These are phyloP conservation scores for Alternaria panax DNA, from an alignment of 2,329 filamentous ascomycete genomes.

Conservation along the genomic window DNA sequence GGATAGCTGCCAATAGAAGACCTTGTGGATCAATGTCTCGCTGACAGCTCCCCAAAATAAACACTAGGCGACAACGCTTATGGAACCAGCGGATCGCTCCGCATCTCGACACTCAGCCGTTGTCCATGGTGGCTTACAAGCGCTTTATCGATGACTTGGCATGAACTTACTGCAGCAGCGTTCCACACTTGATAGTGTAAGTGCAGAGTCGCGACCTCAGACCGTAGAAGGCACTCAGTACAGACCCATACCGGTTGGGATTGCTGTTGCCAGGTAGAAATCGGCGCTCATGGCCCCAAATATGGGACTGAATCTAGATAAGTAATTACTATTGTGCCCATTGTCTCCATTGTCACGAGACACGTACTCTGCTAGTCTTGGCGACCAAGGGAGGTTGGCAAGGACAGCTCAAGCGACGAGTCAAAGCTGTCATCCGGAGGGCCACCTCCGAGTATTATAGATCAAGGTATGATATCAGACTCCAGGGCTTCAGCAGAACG, in stretches of 20 bases:
- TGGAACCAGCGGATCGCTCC: conserved; percentile 42
- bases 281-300: background rate
- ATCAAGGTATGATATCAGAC: conserved; percentile 15
- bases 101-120: conserved; percentile 34
- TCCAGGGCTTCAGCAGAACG: conserved; percentile 18
- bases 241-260: background rate
- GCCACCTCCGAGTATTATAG: conserved; percentile 1
- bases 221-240: background rate
- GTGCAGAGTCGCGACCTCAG: background rate
- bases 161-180: conserved; percentile 29
- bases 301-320: background rate
- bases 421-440: background rate
- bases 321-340: background rate
- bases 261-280: background rate
- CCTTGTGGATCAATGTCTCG: conserved; percentile 17
- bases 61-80: conserved; percentile 29
- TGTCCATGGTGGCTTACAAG: conserved; percentile 31
- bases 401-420: background rate
- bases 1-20: conserved; percentile 12
- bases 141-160: conserved; percentile 31
- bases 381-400: background rate
- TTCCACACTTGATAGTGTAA: conserved; percentile 12
- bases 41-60: conserved; percentile 28
- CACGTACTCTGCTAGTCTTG: background rate
- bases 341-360: background rate